phyloP scores from a whole-genome alignment of 2,329 filamentous ascomycete species.

The Macrophomina tecta region DNA sequence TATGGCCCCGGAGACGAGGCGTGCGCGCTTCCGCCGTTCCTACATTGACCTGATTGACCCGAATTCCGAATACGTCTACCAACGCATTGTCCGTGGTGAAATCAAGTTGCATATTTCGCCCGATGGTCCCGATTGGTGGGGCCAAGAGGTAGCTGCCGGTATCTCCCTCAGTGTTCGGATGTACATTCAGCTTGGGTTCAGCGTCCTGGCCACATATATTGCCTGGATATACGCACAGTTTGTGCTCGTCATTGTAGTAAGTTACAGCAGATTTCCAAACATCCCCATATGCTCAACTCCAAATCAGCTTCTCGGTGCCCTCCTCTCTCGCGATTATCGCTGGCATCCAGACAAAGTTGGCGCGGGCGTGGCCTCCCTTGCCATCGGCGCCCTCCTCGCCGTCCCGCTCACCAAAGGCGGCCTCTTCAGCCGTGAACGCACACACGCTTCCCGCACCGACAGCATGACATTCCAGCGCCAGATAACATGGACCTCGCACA shows the following conservation, averaged over 20 bases:
- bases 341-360: constrained; percentile 71
- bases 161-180: constrained; percentile 70
- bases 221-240: constrained; percentile 80
- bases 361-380: constrained; percentile 68
- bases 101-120: constrained; percentile 77
- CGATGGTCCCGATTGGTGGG: constrained; percentile 77
- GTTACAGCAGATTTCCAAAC: constrained; percentile 32
- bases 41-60: constrained; percentile 58
- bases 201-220: constrained; percentile 73
- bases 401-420: constrained; percentile 77
- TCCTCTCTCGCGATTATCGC: constrained; percentile 72
- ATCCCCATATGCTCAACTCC: constrained; percentile 25
- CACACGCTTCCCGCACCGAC: constrained; percentile 65
- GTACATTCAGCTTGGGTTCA: constrained; percentile 75
- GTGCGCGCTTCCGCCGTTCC: constrained; percentile 71
- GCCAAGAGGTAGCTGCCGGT: constrained; percentile 76
- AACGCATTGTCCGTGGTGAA: constrained; percentile 68
- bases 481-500: constrained; percentile 73
- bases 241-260: constrained; percentile 72
- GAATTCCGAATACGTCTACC: constrained; percentile 51
- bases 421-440: constrained; percentile 69
- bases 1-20: constrained; percentile 72
- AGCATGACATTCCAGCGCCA: constrained; percentile 70
- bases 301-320: constrained; percentile 67
- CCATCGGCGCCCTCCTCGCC: constrained; percentile 71